Conservation (phyloP, 768 basidiomycete species). For the Auricularia heimuer region DNA sequence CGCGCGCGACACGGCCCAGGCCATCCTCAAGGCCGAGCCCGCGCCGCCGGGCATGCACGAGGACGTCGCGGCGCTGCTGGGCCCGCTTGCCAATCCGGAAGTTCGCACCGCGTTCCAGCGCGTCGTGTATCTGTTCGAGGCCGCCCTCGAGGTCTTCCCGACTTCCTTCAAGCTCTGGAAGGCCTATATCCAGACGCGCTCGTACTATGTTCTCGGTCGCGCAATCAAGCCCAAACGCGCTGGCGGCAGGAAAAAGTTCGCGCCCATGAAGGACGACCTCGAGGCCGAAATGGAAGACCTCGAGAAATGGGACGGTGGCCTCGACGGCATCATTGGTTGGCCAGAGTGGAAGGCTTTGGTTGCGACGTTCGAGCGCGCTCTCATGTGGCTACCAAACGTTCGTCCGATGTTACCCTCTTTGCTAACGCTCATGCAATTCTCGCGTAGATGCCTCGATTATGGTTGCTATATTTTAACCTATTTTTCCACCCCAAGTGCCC, state of each 20-base stretch:
- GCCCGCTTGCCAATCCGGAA: conserved; percentile 64
- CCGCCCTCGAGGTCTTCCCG: conserved; percentile 80
- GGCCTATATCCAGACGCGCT: conserved; percentile 74
- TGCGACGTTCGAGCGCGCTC: conserved; percentile 80
- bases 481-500: conserved; percentile 89
- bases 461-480: conserved; percentile 87
- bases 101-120: conserved; percentile 73
- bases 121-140: conserved; percentile 87
- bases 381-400: conserved; percentile 92
- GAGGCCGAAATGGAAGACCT: conserved; percentile 75
- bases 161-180: conserved; percentile 95
- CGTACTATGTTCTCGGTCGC: conserved; percentile 78
- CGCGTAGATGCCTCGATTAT: conserved; percentile 77
- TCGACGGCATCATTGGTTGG: conserved; percentile 89
- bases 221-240: conserved; percentile 61
- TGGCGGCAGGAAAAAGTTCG: conserved; percentile 85
- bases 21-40: conserved; percentile 49
- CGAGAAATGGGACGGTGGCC: conserved; percentile 75
- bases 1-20: conserved; percentile 53
- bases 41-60: conserved; percentile 14
- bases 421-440: background rate
- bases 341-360: conserved; percentile 90
- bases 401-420: conserved; percentile 17
- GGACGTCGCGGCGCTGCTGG: conserved; percentile 51
- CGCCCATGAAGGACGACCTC: conserved; percentile 81